Base-by-base conservation (phyloP, 2,329 filamentous ascomycete genomes). In the Pseudogymnoascus sp. region DNA sequence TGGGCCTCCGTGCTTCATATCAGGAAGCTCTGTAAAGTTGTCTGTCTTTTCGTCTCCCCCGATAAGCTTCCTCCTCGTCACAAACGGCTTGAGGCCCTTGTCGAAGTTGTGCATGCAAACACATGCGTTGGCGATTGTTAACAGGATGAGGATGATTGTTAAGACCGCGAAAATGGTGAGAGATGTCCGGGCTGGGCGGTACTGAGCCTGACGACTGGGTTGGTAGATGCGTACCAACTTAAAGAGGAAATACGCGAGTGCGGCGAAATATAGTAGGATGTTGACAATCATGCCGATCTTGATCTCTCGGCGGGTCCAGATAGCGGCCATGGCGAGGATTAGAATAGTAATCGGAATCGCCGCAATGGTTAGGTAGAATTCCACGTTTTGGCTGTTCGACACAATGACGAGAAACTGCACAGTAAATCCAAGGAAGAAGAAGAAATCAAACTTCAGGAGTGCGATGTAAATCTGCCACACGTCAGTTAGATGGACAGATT, bases 351-450 rank as follows among this genome's bases (percentile, higher is more conserved):
- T 81, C 32, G 92, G 92, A 60, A 99, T 89, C 25, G 93, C 94
- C 64, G 88, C 89, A 57, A 94, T 86, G 6, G 95, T 99, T 59
- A 97, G 80, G 60, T 83, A 88, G 68, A 94, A 90, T 74, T 99
- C 94, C 68, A 85, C 78, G 64, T 87, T 82, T 57, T 81, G 81
- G 65, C 82, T 78, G 63, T 79, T 82, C 47, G 84, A 87, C 63
- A 99, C 91, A 62, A 97, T 89, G 68, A 99, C 93, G 60, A 97
- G 83, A 74, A 99, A 99, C 72, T 99, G 94, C 54, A 99, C 90
- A 6, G 94, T 97, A 74, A 99, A 99, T 60, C 93, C 94, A 58
- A 99, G 85, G 81, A 99, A 99, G 80, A 99, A 97, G 85, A 99
- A 99, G 76, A 99, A 97, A 77, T 99, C 94, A 74, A 99, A 99